phyloP scores from a whole-genome alignment of 768 basidiomycete species.

The Auricularia sp. region DNA sequence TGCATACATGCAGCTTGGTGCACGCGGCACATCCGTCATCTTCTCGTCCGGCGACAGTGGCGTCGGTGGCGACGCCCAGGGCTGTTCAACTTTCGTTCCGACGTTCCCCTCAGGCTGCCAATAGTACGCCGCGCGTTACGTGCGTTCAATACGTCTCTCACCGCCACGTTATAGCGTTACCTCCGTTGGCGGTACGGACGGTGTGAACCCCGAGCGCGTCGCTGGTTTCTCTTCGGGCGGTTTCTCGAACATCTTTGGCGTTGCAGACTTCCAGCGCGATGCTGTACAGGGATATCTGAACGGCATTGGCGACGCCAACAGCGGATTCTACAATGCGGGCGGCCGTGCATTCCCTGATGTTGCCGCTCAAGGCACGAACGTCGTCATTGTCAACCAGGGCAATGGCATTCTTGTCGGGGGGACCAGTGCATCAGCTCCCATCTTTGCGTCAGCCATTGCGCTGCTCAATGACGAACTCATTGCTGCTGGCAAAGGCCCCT shows the following conservation, averaged over 20 bases:
- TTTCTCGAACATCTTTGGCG: slow-evolving; percentile 24
- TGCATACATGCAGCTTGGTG: slow-evolving; percentile 25
- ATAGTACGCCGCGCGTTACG: slow-evolving; percentile 14
- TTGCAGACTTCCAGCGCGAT: slow-evolving; percentile 20
- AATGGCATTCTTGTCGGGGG: slow-evolving; percentile 28
- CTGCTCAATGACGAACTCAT: slow-evolving; percentile 24
- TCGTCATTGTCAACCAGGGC: slow-evolving; percentile 30
- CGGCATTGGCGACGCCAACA: slow-evolving; percentile 9
- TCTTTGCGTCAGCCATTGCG: slow-evolving; percentile 23
- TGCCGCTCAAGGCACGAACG: slow-evolving; percentile 20
- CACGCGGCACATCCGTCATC: slow-evolving; percentile 26
- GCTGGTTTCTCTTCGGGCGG: slow-evolving; percentile 27
- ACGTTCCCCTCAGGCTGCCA: slow-evolving; percentile 28
- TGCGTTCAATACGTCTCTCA: not conserved
- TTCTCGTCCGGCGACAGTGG: slow-evolving; percentile 31
- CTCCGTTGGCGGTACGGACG: slow-evolving; percentile 25
- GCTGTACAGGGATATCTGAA: slow-evolving; percentile 18
- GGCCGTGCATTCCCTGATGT: slow-evolving; percentile 16
- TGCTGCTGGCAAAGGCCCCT: slow-evolving; percentile 17
- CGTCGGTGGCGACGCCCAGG: slow-evolving; percentile 14
- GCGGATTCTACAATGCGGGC: slow-evolving; percentile 17
- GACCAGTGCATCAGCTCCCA: slow-evolving; percentile 25
- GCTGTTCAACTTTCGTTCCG: slow-evolving; percentile 24
- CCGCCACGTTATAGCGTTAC: slow-evolving; percentile 17
- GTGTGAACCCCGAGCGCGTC: slow-evolving; percentile 18